Percentiles rank a stretch among this genome's conserved stretches.
These are phyloP conservation scores for Mycogone perniciosa DNA, from an alignment of 2,329 filamentous ascomycete genomes.

Conservation along the genomic window DNA sequence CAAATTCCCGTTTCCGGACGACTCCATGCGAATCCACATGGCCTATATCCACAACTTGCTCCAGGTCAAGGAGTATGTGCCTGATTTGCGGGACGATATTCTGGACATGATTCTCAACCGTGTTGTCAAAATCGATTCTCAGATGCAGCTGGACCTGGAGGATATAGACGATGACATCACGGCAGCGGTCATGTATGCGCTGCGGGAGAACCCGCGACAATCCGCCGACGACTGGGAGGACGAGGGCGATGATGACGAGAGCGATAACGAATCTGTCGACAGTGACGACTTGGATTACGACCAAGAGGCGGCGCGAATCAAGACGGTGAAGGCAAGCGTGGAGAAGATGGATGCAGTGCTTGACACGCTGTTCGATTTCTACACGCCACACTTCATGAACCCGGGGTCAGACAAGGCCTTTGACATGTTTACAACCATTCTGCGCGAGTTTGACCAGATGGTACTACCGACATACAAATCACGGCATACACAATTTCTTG, in stretches of 20 bases:
- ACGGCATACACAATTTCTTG: slow-evolving; percentile 87
- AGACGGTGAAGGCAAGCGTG: slow-evolving; percentile 71
- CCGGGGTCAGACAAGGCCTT: slow-evolving; percentile 63
- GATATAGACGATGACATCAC: slow-evolving; percentile 86
- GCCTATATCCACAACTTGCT: slow-evolving; percentile 85
- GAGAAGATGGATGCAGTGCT: slow-evolving; percentile 88
- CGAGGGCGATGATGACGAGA: slow-evolving; percentile 51
- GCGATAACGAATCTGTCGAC: slow-evolving; percentile 64
- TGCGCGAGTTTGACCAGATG: slow-evolving; percentile 79
- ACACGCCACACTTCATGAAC: slow-evolving; percentile 64
- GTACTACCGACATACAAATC: slow-evolving; percentile 89
- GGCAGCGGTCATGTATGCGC: slow-evolving; percentile 58
- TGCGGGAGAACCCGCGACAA: slow-evolving; percentile 25
- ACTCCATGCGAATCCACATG: slow-evolving; percentile 72
- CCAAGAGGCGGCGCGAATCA: slow-evolving; percentile 56
- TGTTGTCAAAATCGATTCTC: slow-evolving; percentile 88
- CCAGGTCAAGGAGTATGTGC: slow-evolving; percentile 67
- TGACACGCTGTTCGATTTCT: slow-evolving; percentile 80
- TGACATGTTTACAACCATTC: slow-evolving; percentile 68
- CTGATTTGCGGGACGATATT: slow-evolving; percentile 71
- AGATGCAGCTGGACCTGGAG: slow-evolving; percentile 89
- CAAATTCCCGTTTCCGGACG: slow-evolving; percentile 71
- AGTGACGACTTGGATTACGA: slow-evolving; percentile 64
- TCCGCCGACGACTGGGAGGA: slow-evolving; percentile 32
- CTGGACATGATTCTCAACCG: slow-evolving; percentile 78